These are phyloP conservation scores for Gardenia jasminoides DNA, from an alignment of 257 asterid genomes.

Conservation along the genomic window DNA sequence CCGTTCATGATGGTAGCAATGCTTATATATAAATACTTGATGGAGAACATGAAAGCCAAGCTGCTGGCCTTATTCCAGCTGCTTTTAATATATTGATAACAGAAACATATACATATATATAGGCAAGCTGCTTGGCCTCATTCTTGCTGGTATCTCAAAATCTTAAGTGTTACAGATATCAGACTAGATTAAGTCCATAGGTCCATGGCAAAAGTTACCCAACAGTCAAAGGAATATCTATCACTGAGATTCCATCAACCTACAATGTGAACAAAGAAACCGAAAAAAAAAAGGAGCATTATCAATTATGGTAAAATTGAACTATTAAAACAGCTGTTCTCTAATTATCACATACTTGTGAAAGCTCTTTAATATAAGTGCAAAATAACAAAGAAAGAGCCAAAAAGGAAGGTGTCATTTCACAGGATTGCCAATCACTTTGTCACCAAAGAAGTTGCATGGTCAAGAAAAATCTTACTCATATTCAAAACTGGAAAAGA, in stretches of 20 bases:
- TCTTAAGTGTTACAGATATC: not conserved
- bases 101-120: not conserved
- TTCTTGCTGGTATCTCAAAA: not conserved
- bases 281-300: not conserved
- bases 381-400: too few species aligned
- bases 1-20: not conserved
- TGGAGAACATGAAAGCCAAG: not conserved
- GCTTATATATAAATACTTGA: not conserved
- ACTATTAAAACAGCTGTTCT: not conserved
- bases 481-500: not conserved
- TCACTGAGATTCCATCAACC: not conserved
- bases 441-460: not conserved
- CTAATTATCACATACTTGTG: not conserved
- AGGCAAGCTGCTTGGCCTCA: not conserved
- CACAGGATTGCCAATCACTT: not conserved
- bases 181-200: not conserved
- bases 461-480: not conserved
- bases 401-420: not conserved
- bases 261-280: not conserved
- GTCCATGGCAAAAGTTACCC: not conserved
- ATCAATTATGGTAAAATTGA: not conserved
- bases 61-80: not conserved
- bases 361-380: not conserved
- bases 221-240: not conserved
- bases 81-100: too few species aligned